phyloP scores from a whole-genome alignment of 108 stramenopile species.

The Nitzschia putrida region DNA sequence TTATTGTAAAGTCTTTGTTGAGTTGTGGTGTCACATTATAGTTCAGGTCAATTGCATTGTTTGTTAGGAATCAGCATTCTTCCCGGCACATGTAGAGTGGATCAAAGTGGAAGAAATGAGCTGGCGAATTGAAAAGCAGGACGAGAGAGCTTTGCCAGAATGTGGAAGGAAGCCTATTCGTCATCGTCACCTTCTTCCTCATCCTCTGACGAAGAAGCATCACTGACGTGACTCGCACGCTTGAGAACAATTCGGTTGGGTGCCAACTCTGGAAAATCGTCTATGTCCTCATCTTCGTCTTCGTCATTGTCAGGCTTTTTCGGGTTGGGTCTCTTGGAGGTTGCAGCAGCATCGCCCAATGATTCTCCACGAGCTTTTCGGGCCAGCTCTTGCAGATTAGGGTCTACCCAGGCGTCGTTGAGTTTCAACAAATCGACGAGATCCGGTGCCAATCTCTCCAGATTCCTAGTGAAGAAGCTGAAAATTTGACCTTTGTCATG shows the following conservation, averaged over 20 bases:
- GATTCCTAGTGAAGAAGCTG: constrained; percentile 77
- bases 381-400: constrained; percentile 64
- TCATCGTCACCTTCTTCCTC: constrained; percentile 18
- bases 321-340: background rate
- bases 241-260: constrained; percentile 56
- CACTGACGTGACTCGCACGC: constrained; percentile 67
- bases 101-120: too few species aligned
- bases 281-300: constrained; percentile 43
- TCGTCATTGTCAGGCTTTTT: constrained; percentile 16
- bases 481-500: constrained; percentile 36
- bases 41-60: too few species aligned
- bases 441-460: constrained; percentile 65
- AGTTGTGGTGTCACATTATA: too few species aligned
- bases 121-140: too few species aligned
- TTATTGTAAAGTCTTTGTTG: too few species aligned
- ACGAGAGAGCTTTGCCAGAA: too few species aligned
- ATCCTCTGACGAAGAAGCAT: constrained; percentile 36
- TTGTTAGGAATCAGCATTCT: too few species aligned
- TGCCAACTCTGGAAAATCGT: constrained; percentile 48
- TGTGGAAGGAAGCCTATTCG: background rate
- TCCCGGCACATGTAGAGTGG: too few species aligned
- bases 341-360: constrained; percentile 5
- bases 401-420: constrained; percentile 73
- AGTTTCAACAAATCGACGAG: constrained; percentile 51
- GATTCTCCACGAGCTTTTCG: constrained; percentile 3